Evolutionary conservation across 73 alveolate genomes (phyloP).

Genomic region (Uronychia setigera): DNA sequence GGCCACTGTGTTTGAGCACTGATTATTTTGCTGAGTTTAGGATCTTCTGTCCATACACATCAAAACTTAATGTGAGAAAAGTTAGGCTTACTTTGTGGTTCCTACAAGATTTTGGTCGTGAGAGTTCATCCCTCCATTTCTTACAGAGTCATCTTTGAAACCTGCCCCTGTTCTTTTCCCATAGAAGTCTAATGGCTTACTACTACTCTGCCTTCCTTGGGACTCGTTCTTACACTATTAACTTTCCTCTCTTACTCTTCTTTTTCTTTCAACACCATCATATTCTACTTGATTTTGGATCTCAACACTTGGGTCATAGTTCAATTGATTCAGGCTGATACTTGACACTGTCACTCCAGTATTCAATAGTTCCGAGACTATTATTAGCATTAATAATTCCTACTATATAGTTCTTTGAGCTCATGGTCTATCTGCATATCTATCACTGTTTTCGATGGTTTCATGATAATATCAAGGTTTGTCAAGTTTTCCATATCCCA

Average conservation of each 20-base stretch:
- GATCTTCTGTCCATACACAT: not conserved
- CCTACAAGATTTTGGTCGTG: not conserved
- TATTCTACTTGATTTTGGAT: constrained; percentile 12
- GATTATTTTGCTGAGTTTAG: not conserved
- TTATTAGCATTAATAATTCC: not conserved
- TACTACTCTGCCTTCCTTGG: too few species aligned
- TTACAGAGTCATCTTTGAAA: not conserved
- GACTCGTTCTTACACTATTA: too few species aligned
- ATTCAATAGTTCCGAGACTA: not conserved
- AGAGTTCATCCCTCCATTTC: not conserved
- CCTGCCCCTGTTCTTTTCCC: not conserved
- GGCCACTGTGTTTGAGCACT: not conserved
- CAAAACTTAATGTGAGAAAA: not conserved
- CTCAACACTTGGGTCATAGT: not conserved
- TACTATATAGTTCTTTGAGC: not conserved
- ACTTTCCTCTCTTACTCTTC: not conserved
- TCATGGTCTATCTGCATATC: constrained; percentile 15
- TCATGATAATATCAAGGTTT: constrained; percentile 59
- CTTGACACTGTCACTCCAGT: not conserved
- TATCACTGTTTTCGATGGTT: constrained; percentile 25
- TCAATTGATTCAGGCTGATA: not conserved
- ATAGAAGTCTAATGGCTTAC: not conserved
- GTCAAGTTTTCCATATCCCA: constrained; percentile 40
- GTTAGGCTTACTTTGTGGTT: not conserved
- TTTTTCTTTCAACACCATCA: not conserved